Percentiles rank a stretch among this genome's conserved stretches.
Conservation (phyloP, 1,284 basidiomycete species). For the Paramarasmius palmivorus region DNA sequence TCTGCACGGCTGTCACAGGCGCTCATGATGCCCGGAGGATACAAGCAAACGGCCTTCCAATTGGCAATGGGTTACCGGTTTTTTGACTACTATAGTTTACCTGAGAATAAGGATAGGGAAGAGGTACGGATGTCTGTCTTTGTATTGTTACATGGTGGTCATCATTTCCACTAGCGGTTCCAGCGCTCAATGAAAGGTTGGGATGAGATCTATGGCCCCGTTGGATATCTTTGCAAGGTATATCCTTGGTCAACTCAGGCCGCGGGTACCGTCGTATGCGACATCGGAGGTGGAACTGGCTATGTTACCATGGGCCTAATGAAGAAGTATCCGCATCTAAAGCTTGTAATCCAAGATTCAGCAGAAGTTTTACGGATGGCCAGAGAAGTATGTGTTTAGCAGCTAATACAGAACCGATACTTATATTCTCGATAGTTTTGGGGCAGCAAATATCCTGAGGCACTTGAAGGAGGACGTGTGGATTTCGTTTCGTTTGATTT, state of each 20-base stretch:
- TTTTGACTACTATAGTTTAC: slow-evolving; percentile 6
- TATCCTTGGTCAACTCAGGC: slow-evolving; percentile 46
- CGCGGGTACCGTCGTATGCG: slow-evolving; percentile 39
- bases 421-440: slow-evolving; percentile 1
- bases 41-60: slow-evolving; percentile 11
- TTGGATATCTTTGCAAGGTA: slow-evolving; percentile 19
- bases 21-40: background rate
- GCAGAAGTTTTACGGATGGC: slow-evolving; percentile 37
- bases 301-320: slow-evolving; percentile 42
- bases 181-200: slow-evolving; percentile 28
- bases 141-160: too few species aligned
- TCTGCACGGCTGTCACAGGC: slow-evolving; percentile 11
- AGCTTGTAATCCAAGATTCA: slow-evolving; percentile 46
- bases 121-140: too few species aligned
- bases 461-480: slow-evolving; percentile 33
- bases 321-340: slow-evolving; percentile 39
- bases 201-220: slow-evolving; percentile 19
- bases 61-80: slow-evolving; percentile 10
- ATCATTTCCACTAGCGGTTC: slow-evolving; percentile 19
- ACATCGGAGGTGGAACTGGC: slow-evolving; percentile 50
- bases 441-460: slow-evolving; percentile 18
- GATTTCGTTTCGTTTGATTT: slow-evolving; percentile 46
- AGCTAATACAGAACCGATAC: too few species aligned
- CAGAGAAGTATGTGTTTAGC: slow-evolving; percentile 12
- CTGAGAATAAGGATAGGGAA: slow-evolving; percentile 5